Percentiles rank a stretch among this genome's conserved stretches.
These are phyloP conservation scores for Fusarium domesticum DNA, from an alignment of 2,329 filamentous ascomycete genomes.

Conservation along the genomic window DNA sequence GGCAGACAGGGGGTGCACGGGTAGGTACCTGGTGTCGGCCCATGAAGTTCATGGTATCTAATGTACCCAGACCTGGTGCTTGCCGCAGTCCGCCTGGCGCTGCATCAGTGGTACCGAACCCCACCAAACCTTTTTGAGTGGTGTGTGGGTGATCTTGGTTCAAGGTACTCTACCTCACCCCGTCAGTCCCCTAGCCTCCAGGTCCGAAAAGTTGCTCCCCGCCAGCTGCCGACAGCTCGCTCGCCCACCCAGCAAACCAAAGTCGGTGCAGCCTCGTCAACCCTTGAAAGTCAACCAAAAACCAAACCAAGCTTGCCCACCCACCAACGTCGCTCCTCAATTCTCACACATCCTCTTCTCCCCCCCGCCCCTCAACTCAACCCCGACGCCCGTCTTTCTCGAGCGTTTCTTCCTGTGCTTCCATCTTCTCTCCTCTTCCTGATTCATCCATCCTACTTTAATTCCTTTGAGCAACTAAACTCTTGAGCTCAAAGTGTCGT, in stretches of 20 bases:
- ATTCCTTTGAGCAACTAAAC: conserved; percentile 26
- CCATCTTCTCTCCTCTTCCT: conserved; percentile 15
- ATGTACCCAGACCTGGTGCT: conserved; percentile 19
- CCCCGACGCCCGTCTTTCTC: conserved; percentile 24
- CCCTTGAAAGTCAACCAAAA: conserved; percentile 28
- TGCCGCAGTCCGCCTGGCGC: conserved; percentile 7
- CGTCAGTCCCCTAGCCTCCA: neutral
- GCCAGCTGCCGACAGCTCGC: conserved; percentile 11
- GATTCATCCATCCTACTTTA: conserved; percentile 24
- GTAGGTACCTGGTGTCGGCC: too few species aligned
- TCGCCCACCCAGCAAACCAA: conserved; percentile 10
- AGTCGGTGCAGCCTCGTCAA: conserved; percentile 22
- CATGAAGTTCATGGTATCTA: conserved; percentile 10
- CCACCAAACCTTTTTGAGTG: conserved; percentile 26
- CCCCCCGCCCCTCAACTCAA: conserved; percentile 17
- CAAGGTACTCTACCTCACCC: conserved; percentile 12
- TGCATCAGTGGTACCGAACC: conserved; percentile 19
- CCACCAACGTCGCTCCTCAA: conserved; percentile 28
- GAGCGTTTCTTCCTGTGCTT: conserved; percentile 24
- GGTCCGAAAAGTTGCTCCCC: conserved; percentile 7
- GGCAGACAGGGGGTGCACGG: conserved; percentile 11
- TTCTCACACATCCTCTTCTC: conserved; percentile 24
- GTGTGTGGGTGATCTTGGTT: conserved; percentile 15
- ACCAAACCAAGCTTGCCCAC: conserved; percentile 27
- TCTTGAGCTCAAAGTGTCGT: conserved; percentile 29